Percentiles rank a stretch among this genome's conserved stretches.
phyloP scores from a whole-genome alignment of 2,329 filamentous ascomycete species.

The Lachnum nothofagi region DNA sequence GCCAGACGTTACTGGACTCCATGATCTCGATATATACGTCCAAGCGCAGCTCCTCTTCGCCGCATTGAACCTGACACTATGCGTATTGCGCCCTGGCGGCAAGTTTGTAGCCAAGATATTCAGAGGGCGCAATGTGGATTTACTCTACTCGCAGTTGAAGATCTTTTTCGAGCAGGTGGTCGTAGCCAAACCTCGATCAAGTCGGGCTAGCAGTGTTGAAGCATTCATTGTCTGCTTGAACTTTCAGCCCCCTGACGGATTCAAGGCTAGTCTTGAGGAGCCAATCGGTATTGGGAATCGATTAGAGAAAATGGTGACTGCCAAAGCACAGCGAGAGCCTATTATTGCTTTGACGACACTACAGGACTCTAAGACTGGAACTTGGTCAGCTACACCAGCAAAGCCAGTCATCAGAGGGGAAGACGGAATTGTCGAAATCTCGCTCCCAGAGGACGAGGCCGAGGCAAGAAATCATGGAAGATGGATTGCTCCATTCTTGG shows the following conservation, averaged over 20 bases:
- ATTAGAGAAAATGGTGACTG: constrained; percentile 46
- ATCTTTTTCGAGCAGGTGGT: constrained; percentile 83
- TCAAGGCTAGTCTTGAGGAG: constrained; percentile 68
- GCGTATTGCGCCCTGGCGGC: constrained; percentile 85
- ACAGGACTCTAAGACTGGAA: constrained; percentile 42
- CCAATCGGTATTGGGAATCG: constrained; percentile 63
- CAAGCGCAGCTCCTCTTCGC: constrained; percentile 94
- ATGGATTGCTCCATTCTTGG: constrained; percentile 94
- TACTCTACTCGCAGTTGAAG: constrained; percentile 89
- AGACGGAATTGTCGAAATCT: constrained; percentile 26
- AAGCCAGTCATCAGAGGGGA: constrained; percentile 11
- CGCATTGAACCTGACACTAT: constrained; percentile 86
- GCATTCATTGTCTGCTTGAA: constrained; percentile 94
- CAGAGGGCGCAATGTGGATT: constrained; percentile 86
- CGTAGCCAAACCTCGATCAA: constrained; percentile 89
- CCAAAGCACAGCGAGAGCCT: constrained; percentile 38
- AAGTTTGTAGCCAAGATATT: constrained; percentile 99
- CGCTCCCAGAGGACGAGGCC: constrained; percentile 26
- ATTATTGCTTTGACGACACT: constrained; percentile 39
- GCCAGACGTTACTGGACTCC: constrained; percentile 91
- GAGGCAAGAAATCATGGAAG: constrained; percentile 44
- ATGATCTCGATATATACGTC: constrained; percentile 97
- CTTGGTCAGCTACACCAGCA: constrained; percentile 36
- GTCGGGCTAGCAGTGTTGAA: constrained; percentile 92
- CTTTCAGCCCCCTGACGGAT: constrained; percentile 74